A percentile compares a stretch with the other conserved stretches of the same genome.
Conservation (phyloP, 805 yeast species). For the Nakazawaea laoshanensis region DNA sequence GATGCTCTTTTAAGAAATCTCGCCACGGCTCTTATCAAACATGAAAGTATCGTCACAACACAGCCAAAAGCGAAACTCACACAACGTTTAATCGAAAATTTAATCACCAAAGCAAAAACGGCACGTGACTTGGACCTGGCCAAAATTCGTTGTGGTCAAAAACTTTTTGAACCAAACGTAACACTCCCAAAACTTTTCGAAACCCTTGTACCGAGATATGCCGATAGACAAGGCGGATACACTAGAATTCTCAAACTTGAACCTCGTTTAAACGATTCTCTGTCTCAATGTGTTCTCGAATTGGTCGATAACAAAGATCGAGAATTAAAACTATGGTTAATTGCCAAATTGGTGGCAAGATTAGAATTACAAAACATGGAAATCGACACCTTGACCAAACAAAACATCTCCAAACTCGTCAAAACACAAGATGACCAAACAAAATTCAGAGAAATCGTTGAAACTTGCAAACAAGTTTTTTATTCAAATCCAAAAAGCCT, state of each 20-base stretch:
- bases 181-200: conserved; percentile 58
- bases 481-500: conserved; percentile 20
- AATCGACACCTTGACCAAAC: conserved; percentile 42
- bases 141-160: conserved; percentile 22
- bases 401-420: conserved; percentile 48
- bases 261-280: conserved; percentile 81
- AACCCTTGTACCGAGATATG: conserved; percentile 58
- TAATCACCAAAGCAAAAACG: conserved; percentile 50
- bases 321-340: conserved; percentile 68
- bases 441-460: conserved; percentile 56
- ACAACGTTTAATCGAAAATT: conserved; percentile 51
- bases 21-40: conserved; percentile 58
- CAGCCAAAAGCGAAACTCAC: conserved; percentile 69
- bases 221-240: conserved; percentile 65
- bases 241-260: conserved; percentile 81
- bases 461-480: conserved; percentile 37
- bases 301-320: conserved; percentile 53
- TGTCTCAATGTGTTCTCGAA: conserved; percentile 84
- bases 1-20: conserved; percentile 54
- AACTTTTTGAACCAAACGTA: conserved; percentile 38
- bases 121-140: conserved; percentile 19
- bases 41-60: conserved; percentile 67
- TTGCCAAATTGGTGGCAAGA: conserved; percentile 82
- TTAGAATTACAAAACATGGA: conserved; percentile 54
- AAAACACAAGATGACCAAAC: conserved; percentile 42